Conservation (phyloP, 495 filamentous ascomycete species). For the Talaromyces ruber region DNA sequence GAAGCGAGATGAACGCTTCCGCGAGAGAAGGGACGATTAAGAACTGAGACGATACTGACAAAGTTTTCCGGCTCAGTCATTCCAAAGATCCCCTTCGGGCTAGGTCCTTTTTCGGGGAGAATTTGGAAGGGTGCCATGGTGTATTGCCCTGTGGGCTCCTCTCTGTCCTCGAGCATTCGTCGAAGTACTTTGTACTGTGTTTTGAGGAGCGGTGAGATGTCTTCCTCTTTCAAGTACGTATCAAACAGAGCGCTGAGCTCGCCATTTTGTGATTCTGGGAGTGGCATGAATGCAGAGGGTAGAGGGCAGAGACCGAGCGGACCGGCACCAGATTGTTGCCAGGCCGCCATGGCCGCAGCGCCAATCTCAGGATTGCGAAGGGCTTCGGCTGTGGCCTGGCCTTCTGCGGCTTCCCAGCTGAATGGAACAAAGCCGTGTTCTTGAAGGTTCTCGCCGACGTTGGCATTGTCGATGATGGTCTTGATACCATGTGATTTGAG, state of each 20-base stretch:
- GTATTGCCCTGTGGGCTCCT: too few species aligned
- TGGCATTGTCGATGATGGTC: conserved; percentile 25
- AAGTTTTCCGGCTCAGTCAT: conserved; percentile 16
- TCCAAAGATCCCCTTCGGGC: not conserved
- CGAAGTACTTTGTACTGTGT: not conserved
- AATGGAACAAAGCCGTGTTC: conserved; percentile 24
- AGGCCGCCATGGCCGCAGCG: conserved; percentile 24
- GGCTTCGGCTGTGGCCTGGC: conserved; percentile 28
- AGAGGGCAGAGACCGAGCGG: not conserved
- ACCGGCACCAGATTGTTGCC: conserved; percentile 15
- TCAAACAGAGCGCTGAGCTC: not conserved
- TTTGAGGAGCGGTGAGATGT: not conserved
- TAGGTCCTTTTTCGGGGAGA: too few species aligned
- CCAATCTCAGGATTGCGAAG: conserved; percentile 30
- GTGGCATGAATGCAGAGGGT: conserved; percentile 16
- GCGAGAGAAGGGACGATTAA: conserved; percentile 43
- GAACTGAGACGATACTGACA: conserved; percentile 23
- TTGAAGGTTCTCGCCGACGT: conserved; percentile 42
- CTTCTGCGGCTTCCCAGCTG: conserved; percentile 31
- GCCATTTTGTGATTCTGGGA: conserved; percentile 17
- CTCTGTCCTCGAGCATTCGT: too few species aligned
- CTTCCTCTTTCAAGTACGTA: not conserved
- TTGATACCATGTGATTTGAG: conserved; percentile 27
- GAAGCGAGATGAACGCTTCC: conserved; percentile 43
- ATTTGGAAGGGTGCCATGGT: too few species aligned